Conservation (phyloP, 2,329 filamentous ascomycete species). For the Helotiales sp. region DNA sequence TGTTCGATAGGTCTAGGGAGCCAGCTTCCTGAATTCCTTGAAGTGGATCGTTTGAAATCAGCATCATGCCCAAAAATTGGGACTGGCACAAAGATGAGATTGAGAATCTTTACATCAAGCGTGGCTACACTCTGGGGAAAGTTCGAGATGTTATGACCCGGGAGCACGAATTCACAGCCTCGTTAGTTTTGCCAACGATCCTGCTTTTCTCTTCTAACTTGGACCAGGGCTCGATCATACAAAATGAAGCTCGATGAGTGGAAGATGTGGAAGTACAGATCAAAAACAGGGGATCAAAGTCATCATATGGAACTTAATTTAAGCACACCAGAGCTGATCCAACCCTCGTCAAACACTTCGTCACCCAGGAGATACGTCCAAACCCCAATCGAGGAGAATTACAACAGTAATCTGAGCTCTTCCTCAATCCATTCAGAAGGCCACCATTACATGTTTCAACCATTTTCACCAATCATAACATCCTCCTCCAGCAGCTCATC, state of each 20-base stretch:
- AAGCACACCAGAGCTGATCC: neutral
- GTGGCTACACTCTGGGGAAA: conserved; percentile 20
- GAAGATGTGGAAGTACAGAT: conserved; percentile 26
- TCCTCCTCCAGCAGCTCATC: conserved; percentile 4
- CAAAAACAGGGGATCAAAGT: conserved; percentile 3
- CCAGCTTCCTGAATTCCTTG: neutral
- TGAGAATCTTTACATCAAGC: conserved; percentile 22
- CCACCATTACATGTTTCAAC: neutral
- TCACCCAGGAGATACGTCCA: neutral
- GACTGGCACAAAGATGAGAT: conserved; percentile 22
- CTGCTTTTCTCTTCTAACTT: neutral
- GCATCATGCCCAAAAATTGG: conserved; percentile 23
- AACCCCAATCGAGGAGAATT: neutral
- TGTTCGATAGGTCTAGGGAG: neutral
- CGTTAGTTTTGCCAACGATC: conserved; percentile 10
- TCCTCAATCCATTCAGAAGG: neutral
- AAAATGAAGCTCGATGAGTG: conserved; percentile 31
- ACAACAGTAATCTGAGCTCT: neutral
- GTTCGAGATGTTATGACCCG: conserved; percentile 22
- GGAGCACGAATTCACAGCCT: conserved; percentile 22
- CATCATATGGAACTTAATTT: neutral
- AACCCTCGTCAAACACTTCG: neutral
- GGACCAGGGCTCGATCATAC: conserved; percentile 21
- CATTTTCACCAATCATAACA: neutral
- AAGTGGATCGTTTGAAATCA: neutral